Evolutionary conservation across 2,329 filamentous ascomycete species (phyloP).

Genomic region (Exophiala aquamarina): DNA sequence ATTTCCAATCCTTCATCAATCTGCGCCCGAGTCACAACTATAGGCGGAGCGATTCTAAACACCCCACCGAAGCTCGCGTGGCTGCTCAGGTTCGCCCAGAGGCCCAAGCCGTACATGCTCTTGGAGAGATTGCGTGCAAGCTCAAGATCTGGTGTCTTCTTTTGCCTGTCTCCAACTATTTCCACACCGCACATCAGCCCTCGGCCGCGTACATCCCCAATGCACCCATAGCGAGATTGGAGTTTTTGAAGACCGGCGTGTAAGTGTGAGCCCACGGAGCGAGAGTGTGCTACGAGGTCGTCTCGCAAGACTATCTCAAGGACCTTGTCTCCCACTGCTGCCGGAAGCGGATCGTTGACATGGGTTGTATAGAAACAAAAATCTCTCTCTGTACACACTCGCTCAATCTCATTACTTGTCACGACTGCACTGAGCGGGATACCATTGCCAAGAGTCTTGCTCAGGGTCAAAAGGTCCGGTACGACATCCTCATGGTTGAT

Average conservation of each 20-base stretch:
- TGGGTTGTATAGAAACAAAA: conserved; percentile 64
- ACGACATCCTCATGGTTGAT: conserved; percentile 56
- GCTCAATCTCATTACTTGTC: conserved; percentile 55
- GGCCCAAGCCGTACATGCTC: conserved; percentile 51
- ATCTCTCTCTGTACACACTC: conserved; percentile 47
- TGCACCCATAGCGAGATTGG: conserved; percentile 56
- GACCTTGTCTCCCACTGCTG: conserved; percentile 61
- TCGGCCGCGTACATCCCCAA: conserved; percentile 61
- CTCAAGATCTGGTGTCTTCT: conserved; percentile 49
- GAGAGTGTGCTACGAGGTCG: conserved; percentile 49
- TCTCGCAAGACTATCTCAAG: conserved; percentile 62
- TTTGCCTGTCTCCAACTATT: conserved; percentile 53
- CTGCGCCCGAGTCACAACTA: conserved; percentile 55
- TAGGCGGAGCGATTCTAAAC: conserved; percentile 61
- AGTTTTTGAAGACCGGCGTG: conserved; percentile 49
- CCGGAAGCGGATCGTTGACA: conserved; percentile 61
- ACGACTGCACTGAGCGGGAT: conserved; percentile 60
- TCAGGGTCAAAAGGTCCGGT: conserved; percentile 61
- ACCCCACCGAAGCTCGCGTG: conserved; percentile 57
- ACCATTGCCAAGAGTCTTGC: conserved; percentile 62
- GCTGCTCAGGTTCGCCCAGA: conserved; percentile 59
- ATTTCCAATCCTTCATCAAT: conserved; percentile 54
- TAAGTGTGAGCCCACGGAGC: conserved; percentile 46
- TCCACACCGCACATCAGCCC: conserved; percentile 61
- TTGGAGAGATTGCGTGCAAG: conserved; percentile 51